phyloP scores from a whole-genome alignment of 2,329 filamentous ascomycete species.

The Fusarium tanahbumbuense region DNA sequence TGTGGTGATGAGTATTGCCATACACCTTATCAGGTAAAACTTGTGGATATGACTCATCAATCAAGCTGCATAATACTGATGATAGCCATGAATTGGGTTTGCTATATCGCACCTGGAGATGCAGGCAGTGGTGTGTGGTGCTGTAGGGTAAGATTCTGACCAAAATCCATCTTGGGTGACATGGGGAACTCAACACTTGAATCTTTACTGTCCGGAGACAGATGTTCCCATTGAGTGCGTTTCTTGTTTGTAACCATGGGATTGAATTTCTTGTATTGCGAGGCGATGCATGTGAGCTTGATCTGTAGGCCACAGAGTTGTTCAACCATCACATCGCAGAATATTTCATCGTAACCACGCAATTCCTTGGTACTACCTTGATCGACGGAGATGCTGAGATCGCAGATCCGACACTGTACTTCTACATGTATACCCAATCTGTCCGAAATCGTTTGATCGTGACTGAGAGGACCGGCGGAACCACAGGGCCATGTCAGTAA shows the following conservation, averaged over 20 bases:
- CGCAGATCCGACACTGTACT: neutral
- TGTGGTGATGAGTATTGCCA: neutral
- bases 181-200: neutral
- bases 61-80: neutral
- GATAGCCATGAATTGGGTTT: neutral
- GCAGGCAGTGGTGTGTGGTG: neutral
- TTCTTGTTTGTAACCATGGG: too few relatives aligned
- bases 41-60: neutral
- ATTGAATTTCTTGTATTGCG: too few relatives aligned
- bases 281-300: too few relatives aligned
- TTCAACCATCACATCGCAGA: neutral
- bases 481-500: neutral
- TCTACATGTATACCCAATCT: neutral
- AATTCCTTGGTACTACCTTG: too few relatives aligned
- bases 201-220: too few relatives aligned
- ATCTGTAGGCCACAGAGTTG: neutral
- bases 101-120: too few relatives aligned
- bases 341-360: neutral
- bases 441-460: neutral
- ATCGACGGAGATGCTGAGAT: too few relatives aligned
- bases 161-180: too few relatives aligned
- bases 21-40: neutral
- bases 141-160: neutral
- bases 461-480: neutral
- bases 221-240: too few relatives aligned